Base-by-base conservation (phyloP, 2,329 filamentous ascomycete genomes). In the Botrytis elliptica region DNA sequence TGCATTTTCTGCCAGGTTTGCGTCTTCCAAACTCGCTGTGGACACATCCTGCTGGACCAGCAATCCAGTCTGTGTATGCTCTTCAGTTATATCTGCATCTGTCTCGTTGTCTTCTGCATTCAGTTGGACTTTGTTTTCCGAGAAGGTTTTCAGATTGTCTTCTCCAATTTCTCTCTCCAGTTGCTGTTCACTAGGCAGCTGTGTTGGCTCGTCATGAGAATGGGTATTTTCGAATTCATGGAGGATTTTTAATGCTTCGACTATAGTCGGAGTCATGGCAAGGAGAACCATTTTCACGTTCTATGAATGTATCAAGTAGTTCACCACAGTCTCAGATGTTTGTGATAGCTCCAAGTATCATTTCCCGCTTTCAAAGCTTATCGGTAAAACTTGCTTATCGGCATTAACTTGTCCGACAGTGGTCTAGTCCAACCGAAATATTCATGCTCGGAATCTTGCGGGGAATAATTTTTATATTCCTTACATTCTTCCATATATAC, bases 251-350 rank as follows among this genome's bases (percentile, higher is more conserved):
- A 95, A 79, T 0, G 87, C 91, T 81, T 89, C 88, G 83, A 91
- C 88, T 44, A 93, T 89, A 77, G 88, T 85, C 78, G 88, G 82
- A 6, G 92, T 95, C 86, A 94, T 91, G n/a, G 90, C 93, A 60
- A 96, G 88, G 62, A 92, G 85, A 29, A 95, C 92, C 93, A 95
- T 95, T 4, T 77, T 75, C 63, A 57, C 42, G 59, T 33, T 9
- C 25, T 20, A 69, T 69, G 2, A 69, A 69, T 9, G 18, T 42
- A 42, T 55, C 10, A 5, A 33, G 40, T 40, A 33, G 42, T 33
- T 33, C 25, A 42, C 71, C 16, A 20, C 25, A 42, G 57, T 22
- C 36, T 57, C 25, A 68, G 25, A 40, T 42, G 25, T 68, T 57
- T 38, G 36, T 42, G 36, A n/a, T n/a, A 22, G 25, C 49, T 57